Percentiles rank a stretch among this genome's conserved stretches.
Conservation (phyloP, 176 grass and related monocot species). For the Phoenix roebelenii region DNA sequence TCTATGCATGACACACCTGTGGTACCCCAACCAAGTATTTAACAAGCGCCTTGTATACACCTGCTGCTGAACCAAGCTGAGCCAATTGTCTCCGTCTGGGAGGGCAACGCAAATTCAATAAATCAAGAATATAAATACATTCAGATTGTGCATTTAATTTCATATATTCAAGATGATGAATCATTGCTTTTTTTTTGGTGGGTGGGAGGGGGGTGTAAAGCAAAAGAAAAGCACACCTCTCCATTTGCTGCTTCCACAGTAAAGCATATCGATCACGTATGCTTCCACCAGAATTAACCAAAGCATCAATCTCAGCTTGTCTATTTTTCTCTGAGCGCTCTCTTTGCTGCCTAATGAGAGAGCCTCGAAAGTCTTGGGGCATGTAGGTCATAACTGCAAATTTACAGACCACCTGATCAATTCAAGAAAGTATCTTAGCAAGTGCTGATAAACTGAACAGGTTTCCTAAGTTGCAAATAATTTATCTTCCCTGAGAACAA, state of each 20-base stretch:
- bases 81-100: slow-evolving; percentile 85
- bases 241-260: slow-evolving; percentile 98
- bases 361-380: slow-evolving; percentile 96
- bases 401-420: slow-evolving; percentile 27
- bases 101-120: slow-evolving; percentile 23
- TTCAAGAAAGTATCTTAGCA: slow-evolving; percentile 12
- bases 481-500: no score
- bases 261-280: slow-evolving; percentile 68
- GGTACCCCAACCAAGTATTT: slow-evolving; percentile 98
- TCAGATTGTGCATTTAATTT: no score
- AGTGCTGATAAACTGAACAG: not conserved
- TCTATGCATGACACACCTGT: slow-evolving; percentile 40
- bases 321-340: slow-evolving; percentile 95
- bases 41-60: slow-evolving; percentile 99
- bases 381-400: slow-evolving; percentile 99
- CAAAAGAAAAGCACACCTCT: slow-evolving; percentile 38
- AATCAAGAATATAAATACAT: not conserved
- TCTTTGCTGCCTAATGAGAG: slow-evolving; percentile 79
- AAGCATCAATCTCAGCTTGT: slow-evolving; percentile 73
- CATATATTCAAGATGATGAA: no score
- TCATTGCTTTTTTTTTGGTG: no score
- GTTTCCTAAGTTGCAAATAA: no score
- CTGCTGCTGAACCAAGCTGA: slow-evolving; percentile 83
- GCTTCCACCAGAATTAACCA: slow-evolving; percentile 71
- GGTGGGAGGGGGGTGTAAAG: no score